Percentiles rank a stretch among this genome's conserved stretches.
Evolutionary conservation across 83 land plant genomes (phyloP).

Genomic region (Picea abies): DNA sequence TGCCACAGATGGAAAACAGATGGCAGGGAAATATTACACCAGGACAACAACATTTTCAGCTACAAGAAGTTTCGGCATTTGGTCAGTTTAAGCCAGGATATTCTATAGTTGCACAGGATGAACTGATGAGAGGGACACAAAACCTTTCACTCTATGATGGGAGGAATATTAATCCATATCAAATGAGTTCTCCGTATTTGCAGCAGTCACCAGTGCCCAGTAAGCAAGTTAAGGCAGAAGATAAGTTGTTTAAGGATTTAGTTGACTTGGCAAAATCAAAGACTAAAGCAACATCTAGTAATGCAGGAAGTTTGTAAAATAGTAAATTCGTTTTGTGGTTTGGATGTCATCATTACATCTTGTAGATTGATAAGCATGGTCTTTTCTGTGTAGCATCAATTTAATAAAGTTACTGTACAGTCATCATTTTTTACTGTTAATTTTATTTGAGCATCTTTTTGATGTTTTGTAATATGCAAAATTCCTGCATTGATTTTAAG

Average conservation of each 20-base stretch:
- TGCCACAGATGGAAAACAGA: conserved; percentile 13
- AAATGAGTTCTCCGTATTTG: conserved; percentile 17
- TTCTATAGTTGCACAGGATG: conserved; percentile 15
- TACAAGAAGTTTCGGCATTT: background rate
- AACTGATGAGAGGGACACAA: conserved; percentile 17
- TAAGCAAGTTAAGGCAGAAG: conserved; percentile 64
- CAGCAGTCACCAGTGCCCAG: conserved; percentile 23
- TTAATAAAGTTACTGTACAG: conserved; percentile 13
- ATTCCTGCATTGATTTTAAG: no score
- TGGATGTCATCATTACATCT: background rate
- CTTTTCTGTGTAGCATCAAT: conserved; percentile 17
- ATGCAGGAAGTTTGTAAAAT: conserved; percentile 8
- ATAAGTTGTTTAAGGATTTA: conserved; percentile 71
- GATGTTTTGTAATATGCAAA: conserved; percentile 18
- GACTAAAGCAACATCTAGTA: conserved; percentile 14
- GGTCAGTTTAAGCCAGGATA: conserved; percentile 14
- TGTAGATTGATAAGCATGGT: conserved; percentile 10
- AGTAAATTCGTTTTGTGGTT: background rate
- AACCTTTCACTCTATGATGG: conserved; percentile 23
- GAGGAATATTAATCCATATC: conserved; percentile 24
- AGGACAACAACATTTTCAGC: conserved; percentile 14
- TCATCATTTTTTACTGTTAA: background rate
- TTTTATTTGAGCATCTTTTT: conserved; percentile 14
- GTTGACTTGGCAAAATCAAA: conserved; percentile 66
- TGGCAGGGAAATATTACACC: conserved; percentile 14